These are phyloP conservation scores for Detonula confervacea DNA, from an alignment of 352 stramenopile genomes.

Conservation along the genomic window DNA sequence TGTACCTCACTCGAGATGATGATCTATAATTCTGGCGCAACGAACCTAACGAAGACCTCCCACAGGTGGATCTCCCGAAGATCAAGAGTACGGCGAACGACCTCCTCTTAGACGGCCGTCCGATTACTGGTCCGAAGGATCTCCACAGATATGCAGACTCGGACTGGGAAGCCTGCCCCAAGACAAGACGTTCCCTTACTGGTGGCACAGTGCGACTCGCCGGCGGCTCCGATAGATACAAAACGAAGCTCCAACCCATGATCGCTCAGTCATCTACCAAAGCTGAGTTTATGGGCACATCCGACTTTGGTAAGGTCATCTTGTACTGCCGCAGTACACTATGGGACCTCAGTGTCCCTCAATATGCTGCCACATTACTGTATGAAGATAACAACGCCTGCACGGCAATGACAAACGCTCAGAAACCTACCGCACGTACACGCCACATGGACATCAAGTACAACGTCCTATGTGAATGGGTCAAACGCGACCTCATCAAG, in stretches of 20 bases:
- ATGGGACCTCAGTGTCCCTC: constrained; percentile 20
- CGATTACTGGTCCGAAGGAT: neutral
- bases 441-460: constrained; percentile 22
- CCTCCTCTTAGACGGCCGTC: neutral
- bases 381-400: constrained; percentile 48
- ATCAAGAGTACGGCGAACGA: neutral
- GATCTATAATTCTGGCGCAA: neutral
- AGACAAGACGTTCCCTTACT: constrained; percentile 2
- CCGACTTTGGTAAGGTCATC: neutral
- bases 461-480: neutral
- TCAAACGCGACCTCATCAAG: constrained; percentile 11
- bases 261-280: constrained; percentile 15
- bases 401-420: constrained; percentile 32
- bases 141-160: neutral
- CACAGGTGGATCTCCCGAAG: neutral
- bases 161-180: constrained; percentile 7
- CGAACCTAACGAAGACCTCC: too few relatives aligned
- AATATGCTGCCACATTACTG: constrained; percentile 5
- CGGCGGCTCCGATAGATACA: constrained; percentile 14
- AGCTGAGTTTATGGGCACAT: constrained; percentile 18
- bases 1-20: constrained; percentile 4
- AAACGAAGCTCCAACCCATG: constrained; percentile 4
- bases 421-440: constrained; percentile 33
- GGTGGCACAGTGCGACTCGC: neutral
- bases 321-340: constrained; percentile 17